Conservation (phyloP, 805 yeast genomes). For the Yarrowia divulgata region DNA sequence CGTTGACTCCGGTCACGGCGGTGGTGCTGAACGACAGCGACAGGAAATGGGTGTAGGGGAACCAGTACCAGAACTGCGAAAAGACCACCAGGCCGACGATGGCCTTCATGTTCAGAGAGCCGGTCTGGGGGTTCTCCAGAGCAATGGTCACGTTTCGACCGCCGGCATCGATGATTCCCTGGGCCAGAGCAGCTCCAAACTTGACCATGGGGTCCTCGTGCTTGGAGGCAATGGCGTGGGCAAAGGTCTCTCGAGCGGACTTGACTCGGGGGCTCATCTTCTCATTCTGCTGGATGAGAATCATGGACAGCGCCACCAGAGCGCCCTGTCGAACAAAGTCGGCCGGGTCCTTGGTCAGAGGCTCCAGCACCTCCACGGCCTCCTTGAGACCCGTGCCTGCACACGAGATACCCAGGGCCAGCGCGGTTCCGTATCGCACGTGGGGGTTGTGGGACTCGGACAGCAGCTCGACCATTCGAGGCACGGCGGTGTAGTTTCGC, state of each 20-base stretch:
- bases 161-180: constrained; percentile 98
- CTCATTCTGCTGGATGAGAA: constrained; percentile 86
- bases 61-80: constrained; percentile 98
- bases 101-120: constrained; percentile 87
- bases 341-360: constrained; percentile 89
- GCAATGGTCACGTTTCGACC: constrained; percentile 97
- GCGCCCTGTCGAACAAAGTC: constrained; percentile 99
- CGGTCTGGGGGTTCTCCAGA: constrained; percentile 78
- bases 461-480: constrained; percentile 90
- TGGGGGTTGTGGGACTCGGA: constrained; percentile 97
- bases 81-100: constrained; percentile 91
- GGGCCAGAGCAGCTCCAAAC: constrained; percentile 96
- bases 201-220: constrained; percentile 97
- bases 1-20: constrained; percentile 82
- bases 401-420: constrained; percentile 96
- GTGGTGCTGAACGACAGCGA: constrained; percentile 93
- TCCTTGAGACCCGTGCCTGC: constrained; percentile 90
- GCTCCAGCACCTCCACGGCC: constrained; percentile 91
- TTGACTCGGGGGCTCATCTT: constrained; percentile 80
- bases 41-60: constrained; percentile 92
- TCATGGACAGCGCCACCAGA: constrained; percentile 88
- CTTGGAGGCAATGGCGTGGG: constrained; percentile 79
- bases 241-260: constrained; percentile 73
- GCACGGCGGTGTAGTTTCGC: constrained; percentile 91
- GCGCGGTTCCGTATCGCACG: constrained; percentile 96